These are phyloP conservation scores for Brassica hybrid DNA, from an alignment of 441 rosid genomes.

Conservation along the genomic window DNA sequence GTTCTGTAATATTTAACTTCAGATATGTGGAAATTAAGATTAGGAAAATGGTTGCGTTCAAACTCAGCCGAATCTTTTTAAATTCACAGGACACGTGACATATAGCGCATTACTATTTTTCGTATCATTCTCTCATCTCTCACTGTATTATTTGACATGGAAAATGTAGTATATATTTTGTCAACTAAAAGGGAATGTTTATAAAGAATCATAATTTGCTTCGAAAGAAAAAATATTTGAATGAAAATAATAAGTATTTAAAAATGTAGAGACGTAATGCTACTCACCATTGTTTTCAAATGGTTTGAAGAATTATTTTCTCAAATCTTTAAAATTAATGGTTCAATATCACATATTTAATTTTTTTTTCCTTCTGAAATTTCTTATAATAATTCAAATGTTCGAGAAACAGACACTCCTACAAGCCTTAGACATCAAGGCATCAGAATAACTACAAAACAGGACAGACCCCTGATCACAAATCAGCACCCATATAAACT, in stretches of 20 bases:
- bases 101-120: slow-evolving; percentile 1
- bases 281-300: neutral
- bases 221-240: neutral
- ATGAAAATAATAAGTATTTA: neutral
- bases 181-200: slow-evolving; percentile 14
- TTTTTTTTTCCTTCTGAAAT: too few species aligned
- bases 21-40: slow-evolving; percentile 10
- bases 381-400: too few species aligned
- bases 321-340: neutral
- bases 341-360: neutral
- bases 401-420: too few species aligned
- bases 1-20: neutral
- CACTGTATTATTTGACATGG: neutral
- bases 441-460: too few species aligned
- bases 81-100: slow-evolving; percentile 32
- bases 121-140: neutral
- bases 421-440: too few species aligned
- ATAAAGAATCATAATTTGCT: neutral
- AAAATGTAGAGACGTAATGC: neutral
- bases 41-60: slow-evolving; percentile 33
- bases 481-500: too few species aligned
- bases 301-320: neutral
- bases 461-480: too few species aligned
- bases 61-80: slow-evolving; percentile 34
- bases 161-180: neutral